Percentiles rank a stretch among this genome's conserved stretches.
phyloP scores from a whole-genome alignment of 768 basidiomycete genomes.

The Russula olivacea region DNA sequence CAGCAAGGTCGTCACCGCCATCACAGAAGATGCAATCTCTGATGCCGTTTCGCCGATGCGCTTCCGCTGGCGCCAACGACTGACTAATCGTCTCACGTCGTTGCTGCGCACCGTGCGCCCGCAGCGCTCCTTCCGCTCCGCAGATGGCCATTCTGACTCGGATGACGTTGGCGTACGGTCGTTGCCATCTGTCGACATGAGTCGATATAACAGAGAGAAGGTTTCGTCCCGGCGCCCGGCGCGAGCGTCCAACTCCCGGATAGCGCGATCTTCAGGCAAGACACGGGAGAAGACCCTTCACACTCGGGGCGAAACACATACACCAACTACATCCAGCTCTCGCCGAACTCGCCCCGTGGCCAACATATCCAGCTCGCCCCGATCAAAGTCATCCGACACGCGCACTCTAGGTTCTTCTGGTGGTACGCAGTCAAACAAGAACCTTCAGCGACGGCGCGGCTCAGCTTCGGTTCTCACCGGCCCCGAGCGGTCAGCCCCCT shows the following conservation, averaged over 20 bases:
- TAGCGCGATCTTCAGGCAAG: neutral
- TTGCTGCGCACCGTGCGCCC: slow-evolving; percentile 44
- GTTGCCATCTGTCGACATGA: slow-evolving; percentile 13
- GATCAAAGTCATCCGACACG: slow-evolving; percentile 23
- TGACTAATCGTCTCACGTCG: slow-evolving; percentile 42
- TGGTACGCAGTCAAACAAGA: neutral
- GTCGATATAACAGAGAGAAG: slow-evolving; percentile 4
- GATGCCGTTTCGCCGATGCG: slow-evolving; percentile 63
- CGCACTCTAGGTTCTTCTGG: neutral
- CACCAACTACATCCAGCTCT: slow-evolving; percentile 2
- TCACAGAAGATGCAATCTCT: slow-evolving; percentile 72
- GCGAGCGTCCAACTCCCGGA: neutral
- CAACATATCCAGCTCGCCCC: slow-evolving; percentile 12
- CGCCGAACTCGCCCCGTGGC: slow-evolving; percentile 1
- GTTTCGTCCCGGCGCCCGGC: neutral
- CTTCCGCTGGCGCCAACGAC: slow-evolving; percentile 53
- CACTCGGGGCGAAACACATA: neutral
- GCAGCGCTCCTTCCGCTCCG: slow-evolving; percentile 30
- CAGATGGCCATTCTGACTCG: slow-evolving; percentile 22
- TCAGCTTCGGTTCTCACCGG: slow-evolving; percentile 12
- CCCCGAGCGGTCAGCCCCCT: neutral
- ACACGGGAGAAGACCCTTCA: neutral
- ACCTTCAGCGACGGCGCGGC: slow-evolving; percentile 14
- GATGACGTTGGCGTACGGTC: slow-evolving; percentile 25
- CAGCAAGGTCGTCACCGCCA: slow-evolving; percentile 44